Conservation (phyloP, 2,329 filamentous ascomycete species). For the Cladophialophora psammophila region DNA sequence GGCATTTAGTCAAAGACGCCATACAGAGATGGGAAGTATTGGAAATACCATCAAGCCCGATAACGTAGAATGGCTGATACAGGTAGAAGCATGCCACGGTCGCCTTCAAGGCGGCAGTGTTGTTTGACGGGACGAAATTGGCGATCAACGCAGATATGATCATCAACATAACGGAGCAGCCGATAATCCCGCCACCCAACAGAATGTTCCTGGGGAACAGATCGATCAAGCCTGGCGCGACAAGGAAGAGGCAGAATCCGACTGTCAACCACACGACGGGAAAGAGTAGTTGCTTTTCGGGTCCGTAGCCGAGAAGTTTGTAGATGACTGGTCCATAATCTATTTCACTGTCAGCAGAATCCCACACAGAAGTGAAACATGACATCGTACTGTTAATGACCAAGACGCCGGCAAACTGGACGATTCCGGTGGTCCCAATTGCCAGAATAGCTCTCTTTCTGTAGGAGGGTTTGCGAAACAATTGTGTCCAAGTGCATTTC, state of each 20-base stretch:
- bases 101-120: slow-evolving; percentile 44
- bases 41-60: slow-evolving; percentile 10
- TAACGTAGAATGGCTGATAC: not conserved
- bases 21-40: not conserved
- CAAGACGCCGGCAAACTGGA: slow-evolving; percentile 44
- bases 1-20: slow-evolving; percentile 3
- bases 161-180: slow-evolving; percentile 23
- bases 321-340: slow-evolving; percentile 31
- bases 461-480: slow-evolving; percentile 32
- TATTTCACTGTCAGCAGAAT: slow-evolving; percentile 16
- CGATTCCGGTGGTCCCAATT: slow-evolving; percentile 27
- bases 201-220: not conserved
- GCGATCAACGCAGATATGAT: slow-evolving; percentile 33
- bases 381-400: slow-evolving; percentile 50
- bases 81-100: slow-evolving; percentile 49
- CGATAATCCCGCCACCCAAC: slow-evolving; percentile 39
- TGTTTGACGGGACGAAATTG: slow-evolving; percentile 31
- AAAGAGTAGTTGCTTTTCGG: slow-evolving; percentile 27
- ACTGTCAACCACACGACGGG: slow-evolving; percentile 27
- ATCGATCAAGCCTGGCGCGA: slow-evolving; percentile 22
- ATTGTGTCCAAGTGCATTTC: slow-evolving; percentile 25
- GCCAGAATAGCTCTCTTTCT: slow-evolving; percentile 31
- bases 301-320: slow-evolving; percentile 26
- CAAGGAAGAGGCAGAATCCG: slow-evolving; percentile 18
- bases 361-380: not conserved